Base-by-base conservation (phyloP, 2,329 filamentous ascomycete genomes). In the Clarireedia homoeocarpa region DNA sequence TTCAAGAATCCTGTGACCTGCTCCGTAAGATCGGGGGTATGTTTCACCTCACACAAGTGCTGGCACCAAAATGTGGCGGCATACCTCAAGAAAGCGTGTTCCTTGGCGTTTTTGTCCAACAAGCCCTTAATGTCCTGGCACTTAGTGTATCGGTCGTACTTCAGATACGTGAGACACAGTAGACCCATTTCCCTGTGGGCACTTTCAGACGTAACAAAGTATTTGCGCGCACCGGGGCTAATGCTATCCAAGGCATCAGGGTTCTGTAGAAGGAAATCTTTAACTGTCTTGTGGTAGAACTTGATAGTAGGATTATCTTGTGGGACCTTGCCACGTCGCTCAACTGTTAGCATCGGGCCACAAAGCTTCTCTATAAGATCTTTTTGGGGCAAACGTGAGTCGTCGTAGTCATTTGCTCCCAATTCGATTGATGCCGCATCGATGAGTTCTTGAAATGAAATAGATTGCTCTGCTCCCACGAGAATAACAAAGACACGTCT, bases 61-160 rank as follows among this genome's bases (percentile, higher is more conserved):
- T 34, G 38, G 20, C 50, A 39, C 58, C 58, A 59, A 39, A 52
- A 57, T 23, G 50, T 57, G 4, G 54, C 46, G 26, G 58, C 54
- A 36, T 57, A 59, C 38, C 49, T 54, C 34, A 59, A 30, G 10
- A 59, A 34, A 5, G 49, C 58, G 52, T 59, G 47, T 23, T 59
- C 51, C n/a, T 59, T 36, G 2, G 55, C 36, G 12, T 48, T 30
- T 10, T 36, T 14, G 15, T 51, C 23, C 6, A 34, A n/a, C 14
- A 55, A 55, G 26, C 26, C 26, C 26, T 27, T 27, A 42, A 53
- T 44, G 10, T 26, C 39, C 12, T 20, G 15, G 23, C n/a, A 14
- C 15, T 47, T 26, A 12, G n/a, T n/a, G 38, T 57, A 57, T 12
- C 54, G 27, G 5, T 48, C 44, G 48, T 59, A 59, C 4, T n/a